Evolutionary conservation across 2,329 filamentous ascomycete genomes (phyloP).

Genomic region (Xylariaceae sp.): DNA sequence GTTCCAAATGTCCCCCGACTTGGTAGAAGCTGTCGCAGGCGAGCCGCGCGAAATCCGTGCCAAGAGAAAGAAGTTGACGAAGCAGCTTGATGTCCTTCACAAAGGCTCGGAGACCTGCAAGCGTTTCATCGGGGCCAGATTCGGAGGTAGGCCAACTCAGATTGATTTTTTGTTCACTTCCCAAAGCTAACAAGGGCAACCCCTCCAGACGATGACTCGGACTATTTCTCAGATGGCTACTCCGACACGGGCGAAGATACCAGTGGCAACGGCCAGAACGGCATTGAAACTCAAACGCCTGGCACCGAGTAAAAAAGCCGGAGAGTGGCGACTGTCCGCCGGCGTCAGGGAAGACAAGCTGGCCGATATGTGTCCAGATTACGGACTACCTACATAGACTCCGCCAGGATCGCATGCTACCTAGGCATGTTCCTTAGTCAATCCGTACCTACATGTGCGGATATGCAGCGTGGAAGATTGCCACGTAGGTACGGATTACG

Average conservation of each 20-base stretch:
- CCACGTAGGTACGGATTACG: no score
- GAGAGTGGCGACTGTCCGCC: neutral
- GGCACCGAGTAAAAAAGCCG: neutral
- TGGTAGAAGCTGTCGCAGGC: constrained; percentile 37
- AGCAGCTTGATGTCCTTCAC: constrained; percentile 35
- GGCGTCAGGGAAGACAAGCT: neutral
- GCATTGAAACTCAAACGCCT: neutral
- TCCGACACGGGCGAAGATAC: neutral
- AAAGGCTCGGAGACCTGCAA: constrained; percentile 37
- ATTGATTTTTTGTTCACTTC: neutral
- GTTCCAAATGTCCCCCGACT: constrained; percentile 33
- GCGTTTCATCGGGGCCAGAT: constrained; percentile 28
- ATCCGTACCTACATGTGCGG: no score
- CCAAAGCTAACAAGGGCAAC: neutral
- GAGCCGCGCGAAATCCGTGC: constrained; percentile 37
- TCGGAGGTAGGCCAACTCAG: constrained; percentile 16
- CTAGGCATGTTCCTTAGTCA: no score
- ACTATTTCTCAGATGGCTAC: neutral
- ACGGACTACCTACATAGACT: neutral
- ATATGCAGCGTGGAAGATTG: no score
- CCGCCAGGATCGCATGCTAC: no score
- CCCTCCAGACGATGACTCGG: constrained; percentile 5
- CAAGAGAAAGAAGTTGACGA: constrained; percentile 34
- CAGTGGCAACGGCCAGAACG: neutral
- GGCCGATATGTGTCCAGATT: neutral